A percentile compares a stretch with the other conserved stretches of the same genome.
These are phyloP conservation scores for Ustilago shanxiensis DNA, from an alignment of 1,284 basidiomycete genomes.

Conservation along the genomic window DNA sequence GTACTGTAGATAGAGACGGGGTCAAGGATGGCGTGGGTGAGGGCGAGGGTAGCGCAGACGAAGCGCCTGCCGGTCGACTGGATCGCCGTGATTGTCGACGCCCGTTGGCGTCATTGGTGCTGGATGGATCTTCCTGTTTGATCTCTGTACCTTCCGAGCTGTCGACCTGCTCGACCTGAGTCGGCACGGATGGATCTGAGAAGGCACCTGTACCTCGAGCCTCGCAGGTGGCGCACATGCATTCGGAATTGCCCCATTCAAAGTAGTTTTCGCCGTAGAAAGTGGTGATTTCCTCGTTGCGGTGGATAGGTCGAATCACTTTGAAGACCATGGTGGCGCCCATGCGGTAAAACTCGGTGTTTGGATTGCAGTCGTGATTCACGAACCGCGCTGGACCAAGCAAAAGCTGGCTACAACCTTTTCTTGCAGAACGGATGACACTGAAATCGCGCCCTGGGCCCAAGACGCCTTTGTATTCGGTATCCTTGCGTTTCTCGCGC, in stretches of 20 bases:
- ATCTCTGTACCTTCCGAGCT: conserved; percentile 22
- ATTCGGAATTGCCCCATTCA: conserved; percentile 85
- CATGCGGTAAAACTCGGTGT: conserved; percentile 86
- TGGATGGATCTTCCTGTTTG: conserved; percentile 30
- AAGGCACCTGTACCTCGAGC: conserved; percentile 77
- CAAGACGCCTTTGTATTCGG: conserved; percentile 75
- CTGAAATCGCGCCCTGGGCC: conserved; percentile 81
- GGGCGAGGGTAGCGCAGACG: conserved; percentile 39
- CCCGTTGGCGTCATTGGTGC: conserved; percentile 33
- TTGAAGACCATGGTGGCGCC: conserved; percentile 90
- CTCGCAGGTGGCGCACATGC: conserved; percentile 91
- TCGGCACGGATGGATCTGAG: conserved; percentile 26
- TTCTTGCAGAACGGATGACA: conserved; percentile 87
- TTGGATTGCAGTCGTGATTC: conserved; percentile 93
- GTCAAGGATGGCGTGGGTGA: conserved; percentile 48
- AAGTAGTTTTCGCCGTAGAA: conserved; percentile 75
- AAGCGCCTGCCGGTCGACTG: conserved; percentile 25
- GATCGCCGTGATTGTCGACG: conserved; percentile 43
- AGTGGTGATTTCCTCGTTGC: conserved; percentile 85
- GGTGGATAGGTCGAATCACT: conserved; percentile 81
- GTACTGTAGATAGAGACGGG: conserved; percentile 23
- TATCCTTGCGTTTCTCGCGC: conserved; percentile 49
- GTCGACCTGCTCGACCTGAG: conserved; percentile 2
- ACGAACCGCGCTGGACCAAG: conserved; percentile 93
- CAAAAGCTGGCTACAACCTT: conserved; percentile 91